Conservation (phyloP, 164 flowering plant genomes). For the Taxillus chinensis region DNA sequence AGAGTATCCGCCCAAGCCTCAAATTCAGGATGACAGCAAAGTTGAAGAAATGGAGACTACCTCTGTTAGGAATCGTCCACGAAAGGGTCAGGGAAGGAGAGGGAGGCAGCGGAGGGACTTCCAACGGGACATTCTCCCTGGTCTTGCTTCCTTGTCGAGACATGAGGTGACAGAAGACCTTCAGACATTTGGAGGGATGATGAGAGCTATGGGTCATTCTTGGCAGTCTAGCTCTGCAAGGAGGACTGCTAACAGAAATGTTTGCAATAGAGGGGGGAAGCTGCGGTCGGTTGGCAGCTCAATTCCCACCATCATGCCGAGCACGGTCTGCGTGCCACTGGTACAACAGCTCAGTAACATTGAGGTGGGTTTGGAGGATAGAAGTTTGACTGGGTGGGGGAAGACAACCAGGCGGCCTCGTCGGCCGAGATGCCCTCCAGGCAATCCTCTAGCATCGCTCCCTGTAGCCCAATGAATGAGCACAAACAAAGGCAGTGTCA, state of each 20-base stretch:
- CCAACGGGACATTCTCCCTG: conserved; percentile 92
- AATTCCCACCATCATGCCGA: conserved; percentile 12
- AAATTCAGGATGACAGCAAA: conserved; percentile 30
- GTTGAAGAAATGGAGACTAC: conserved; percentile 34
- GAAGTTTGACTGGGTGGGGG: conserved; percentile 84
- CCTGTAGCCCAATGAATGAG: conserved; percentile 23
- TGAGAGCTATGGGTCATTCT: conserved; percentile 65
- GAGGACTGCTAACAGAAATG: conserved; percentile 50
- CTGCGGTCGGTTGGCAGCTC: conserved; percentile 20
- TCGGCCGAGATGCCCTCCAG: conserved; percentile 66
- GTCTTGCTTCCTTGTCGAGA: conserved; percentile 72
- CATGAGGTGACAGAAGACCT: conserved; percentile 93
- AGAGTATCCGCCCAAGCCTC: conserved; percentile 47
- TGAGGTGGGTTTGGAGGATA: conserved; percentile 49
- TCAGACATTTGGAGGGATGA: conserved; percentile 53
- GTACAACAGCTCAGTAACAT: conserved; percentile 30
- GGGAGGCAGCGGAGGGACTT: conserved; percentile 91
- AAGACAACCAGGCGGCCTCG: conserved; percentile 84
- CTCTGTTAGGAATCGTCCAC: conserved; percentile 22
- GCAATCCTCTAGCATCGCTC: conserved; percentile 31
- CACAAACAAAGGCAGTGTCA: conserved; percentile 8
- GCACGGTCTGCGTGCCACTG: conserved; percentile 18
- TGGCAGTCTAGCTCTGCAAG: conserved; percentile 61
- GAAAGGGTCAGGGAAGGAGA: conserved; percentile 72
- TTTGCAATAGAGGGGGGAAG: conserved; percentile 61